A percentile compares a stretch with the other conserved stretches of the same genome.
Conservation (phyloP, 345 rosid species). For the Eucalyptus pauciflora region DNA sequence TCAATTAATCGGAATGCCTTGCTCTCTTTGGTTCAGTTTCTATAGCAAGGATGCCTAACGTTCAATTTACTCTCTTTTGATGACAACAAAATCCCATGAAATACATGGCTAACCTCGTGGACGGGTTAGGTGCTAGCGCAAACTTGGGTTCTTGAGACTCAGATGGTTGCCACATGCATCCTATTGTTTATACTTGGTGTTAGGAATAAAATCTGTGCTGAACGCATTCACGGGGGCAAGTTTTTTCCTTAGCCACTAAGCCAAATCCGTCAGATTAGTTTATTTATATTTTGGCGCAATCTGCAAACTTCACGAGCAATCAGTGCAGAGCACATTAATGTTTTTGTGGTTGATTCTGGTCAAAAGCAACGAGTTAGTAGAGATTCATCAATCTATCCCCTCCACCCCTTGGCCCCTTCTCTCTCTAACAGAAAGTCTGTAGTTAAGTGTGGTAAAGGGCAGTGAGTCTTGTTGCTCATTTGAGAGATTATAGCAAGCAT, state of each 20-base stretch:
- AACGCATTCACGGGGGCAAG: not conserved
- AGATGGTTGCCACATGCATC: not conserved
- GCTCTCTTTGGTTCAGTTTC: not conserved
- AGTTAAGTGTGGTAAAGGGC: not conserved
- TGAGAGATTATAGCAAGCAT: not conserved
- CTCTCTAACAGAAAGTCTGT: not conserved
- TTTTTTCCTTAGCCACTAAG: not conserved
- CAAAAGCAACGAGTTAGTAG: not conserved
- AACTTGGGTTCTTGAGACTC: not conserved
- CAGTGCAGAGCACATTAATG: not conserved
- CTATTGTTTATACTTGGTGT: not conserved
- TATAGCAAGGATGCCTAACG: not conserved
- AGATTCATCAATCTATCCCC: not conserved
- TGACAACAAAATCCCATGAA: not conserved
- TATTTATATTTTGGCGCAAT: not conserved
- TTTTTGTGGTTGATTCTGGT: not conserved
- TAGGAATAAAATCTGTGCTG: not conserved
- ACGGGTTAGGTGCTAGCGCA: not conserved
- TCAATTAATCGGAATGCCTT: not conserved
- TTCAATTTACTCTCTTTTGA: not conserved
- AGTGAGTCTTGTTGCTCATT: not conserved
- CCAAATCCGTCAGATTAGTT: not conserved
- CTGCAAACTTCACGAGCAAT: not conserved
- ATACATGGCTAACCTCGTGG: not conserved
- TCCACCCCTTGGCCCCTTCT: not conserved